Base-by-base conservation (phyloP, 352 stramenopile species). In the Phytophthora cajani region DNA sequence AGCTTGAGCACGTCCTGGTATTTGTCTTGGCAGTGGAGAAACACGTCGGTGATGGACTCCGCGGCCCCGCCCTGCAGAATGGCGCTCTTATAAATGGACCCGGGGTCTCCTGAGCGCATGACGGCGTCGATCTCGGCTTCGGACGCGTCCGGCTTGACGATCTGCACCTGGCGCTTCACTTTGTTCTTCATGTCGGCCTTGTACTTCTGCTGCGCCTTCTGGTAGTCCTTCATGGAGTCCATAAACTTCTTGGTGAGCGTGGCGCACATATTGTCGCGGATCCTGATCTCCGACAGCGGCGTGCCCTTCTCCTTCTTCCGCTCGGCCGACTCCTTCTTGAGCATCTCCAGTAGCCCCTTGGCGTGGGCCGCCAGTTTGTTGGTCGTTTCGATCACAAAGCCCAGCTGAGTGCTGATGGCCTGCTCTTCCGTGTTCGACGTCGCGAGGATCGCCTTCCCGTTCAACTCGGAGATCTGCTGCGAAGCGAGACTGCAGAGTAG, bases 181-280 rank as follows among this genome's bases (percentile, higher is more conserved):
- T 99, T 99, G 61, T 94, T 98, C 74, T 99, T 99, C 72, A 99
- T 97, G 64, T 99, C 95, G 16, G 78, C 93, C 80, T 99, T 99
- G 81, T 99, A 99, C 66, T 98, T 97, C 81, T 98, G 97, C 83
- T 99, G 95, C 12, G 94, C 88, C 63, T 97, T 96, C 76, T 99
- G 97, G 77, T 99, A 99, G 32, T 97, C 85, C 74, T 99, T 99
- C 91, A 99, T 99, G 68, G 98, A 94, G 77, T 99, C 96, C 74
- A 99, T 98, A 74, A 99, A 99, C 77, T 99, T 99, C 58, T 98
- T 96, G 5, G 96, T 98, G 25, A 99, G 80, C 5, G 97, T 99
- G 66, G 97, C 98, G 33, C 91, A 95, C 79, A 99, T 95, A 76
- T 99, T 99, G 65, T 99, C 97, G 33, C 97, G 89, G 49, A 99